Evolutionary conservation across 345 rosid species (phyloP), one percentile per base, ranked within the genome.

Genomic region (Psidium friedrichsthalianum): DNA sequence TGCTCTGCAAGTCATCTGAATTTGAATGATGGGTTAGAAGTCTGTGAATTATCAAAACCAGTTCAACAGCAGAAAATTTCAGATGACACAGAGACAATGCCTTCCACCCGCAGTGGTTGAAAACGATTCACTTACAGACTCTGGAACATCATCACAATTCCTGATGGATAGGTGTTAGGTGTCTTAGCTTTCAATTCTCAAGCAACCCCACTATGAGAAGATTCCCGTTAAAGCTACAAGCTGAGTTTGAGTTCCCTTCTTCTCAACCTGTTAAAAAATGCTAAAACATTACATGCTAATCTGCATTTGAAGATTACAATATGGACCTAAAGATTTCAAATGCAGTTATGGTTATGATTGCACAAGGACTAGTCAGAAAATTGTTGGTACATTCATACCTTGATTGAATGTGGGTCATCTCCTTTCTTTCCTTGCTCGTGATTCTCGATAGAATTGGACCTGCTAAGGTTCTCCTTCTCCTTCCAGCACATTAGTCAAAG

Each of bases 391-490:
- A 93, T 69, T 69, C 47, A 7, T 82, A 4, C 55, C 99, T 96
- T 94, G 92, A 86, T 87, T 86, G 49, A 84, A 88, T 78, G 87
- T 92, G 54, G 83, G 49, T 84, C 85, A 83, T 82, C 90, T 93
- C 87, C 88, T 93, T 86, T 69, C 78, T 69, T 69, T 36, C 47
- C 22, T 69, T 69, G 78, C 24, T 69, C 94, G 83, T 86, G 83
- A 86, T 94, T 92, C 87, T 93, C 92, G 7, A 89, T 90, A 84
- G 95, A 91, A 86, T 90, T 93, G 56, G 93, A 91, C 87, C 92
- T 85, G 87, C 90, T 87, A 89, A 91, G 83, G 84, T 58, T 84
- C 82, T 91, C 92, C 84, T 91, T 82, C 83, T 91, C 84, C 88
- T 86, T 36, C 74, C 89, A 42, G 92, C 96, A 82, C 61, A 80